phyloP scores from a whole-genome alignment of 441 rosid species.

The Arabidopsis hybrid region DNA sequence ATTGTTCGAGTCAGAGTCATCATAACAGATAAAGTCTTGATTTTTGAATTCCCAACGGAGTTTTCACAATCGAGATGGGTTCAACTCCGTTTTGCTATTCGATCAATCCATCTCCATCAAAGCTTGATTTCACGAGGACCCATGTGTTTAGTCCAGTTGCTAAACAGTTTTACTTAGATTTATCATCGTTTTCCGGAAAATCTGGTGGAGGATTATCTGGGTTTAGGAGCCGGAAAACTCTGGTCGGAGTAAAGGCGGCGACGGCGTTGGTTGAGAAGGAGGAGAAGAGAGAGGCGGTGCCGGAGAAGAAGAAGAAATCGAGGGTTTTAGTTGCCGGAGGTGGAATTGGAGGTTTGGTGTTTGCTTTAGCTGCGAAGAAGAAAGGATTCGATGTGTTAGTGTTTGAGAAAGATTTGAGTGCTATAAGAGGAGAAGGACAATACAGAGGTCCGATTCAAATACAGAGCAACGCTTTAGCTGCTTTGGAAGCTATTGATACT shows the following conservation, averaged over 20 bases:
- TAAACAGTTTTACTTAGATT: conserved; percentile 50
- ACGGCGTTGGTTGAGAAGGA: conserved; percentile 45
- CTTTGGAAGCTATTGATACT: conserved; percentile 87
- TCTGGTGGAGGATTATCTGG: conserved; percentile 39
- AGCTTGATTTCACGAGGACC: conserved; percentile 56
- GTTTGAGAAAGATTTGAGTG: conserved; percentile 89
- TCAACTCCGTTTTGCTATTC: conserved; percentile 61
- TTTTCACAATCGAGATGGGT: conserved; percentile 51
- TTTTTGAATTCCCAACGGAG: not conserved
- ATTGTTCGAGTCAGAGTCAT: conserved; percentile 6
- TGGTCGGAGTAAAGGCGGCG: conserved; percentile 53
- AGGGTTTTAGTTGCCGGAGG: conserved; percentile 86
- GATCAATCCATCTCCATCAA: conserved; percentile 54
- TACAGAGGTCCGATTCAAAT: conserved; percentile 94
- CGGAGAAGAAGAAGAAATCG: conserved; percentile 53
- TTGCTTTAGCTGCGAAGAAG: conserved; percentile 86
- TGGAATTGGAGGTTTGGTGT: conserved; percentile 88
- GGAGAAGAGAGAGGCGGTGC: not conserved
- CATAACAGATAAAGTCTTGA: conserved; percentile 10
- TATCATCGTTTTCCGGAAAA: conserved; percentile 46
- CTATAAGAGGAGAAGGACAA: conserved; percentile 93
- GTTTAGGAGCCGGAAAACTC: conserved; percentile 35
- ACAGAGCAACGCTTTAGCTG: conserved; percentile 95
- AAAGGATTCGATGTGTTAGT: conserved; percentile 87
- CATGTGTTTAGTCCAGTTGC: conserved; percentile 52